These are phyloP conservation scores for Psilocybe cubensis DNA, from an alignment of 768 basidiomycete genomes.

Conservation along the genomic window DNA sequence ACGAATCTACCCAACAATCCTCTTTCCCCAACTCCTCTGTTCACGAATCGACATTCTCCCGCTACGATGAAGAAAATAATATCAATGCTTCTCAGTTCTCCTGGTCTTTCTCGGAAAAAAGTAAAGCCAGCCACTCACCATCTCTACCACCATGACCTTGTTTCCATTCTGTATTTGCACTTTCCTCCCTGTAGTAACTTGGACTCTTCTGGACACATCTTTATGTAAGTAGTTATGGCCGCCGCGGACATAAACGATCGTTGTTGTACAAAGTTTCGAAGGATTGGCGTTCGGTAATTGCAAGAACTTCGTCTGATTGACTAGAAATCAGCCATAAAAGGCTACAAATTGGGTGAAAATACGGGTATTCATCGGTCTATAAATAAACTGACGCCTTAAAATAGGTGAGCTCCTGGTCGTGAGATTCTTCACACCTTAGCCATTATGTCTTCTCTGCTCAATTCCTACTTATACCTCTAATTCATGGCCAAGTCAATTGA, in stretches of 20 bases:
- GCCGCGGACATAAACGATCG: background rate
- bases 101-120: constrained; percentile 5
- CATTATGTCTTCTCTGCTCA: background rate
- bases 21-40: background rate
- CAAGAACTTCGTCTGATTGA: background rate
- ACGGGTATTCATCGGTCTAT: background rate
- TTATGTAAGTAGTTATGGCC: background rate
- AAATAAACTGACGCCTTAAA: background rate
- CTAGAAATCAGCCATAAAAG: too few relatives aligned
- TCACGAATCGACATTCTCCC: background rate
- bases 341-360: background rate
- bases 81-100: background rate
- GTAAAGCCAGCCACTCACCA: background rate
- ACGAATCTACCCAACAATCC: background rate
- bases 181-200: background rate
- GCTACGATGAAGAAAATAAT: background rate
- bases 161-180: background rate
- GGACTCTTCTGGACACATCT: background rate
- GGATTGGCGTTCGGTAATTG: background rate
- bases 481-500: background rate
- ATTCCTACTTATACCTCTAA: background rate
- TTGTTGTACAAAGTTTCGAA: background rate
- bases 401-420: background rate
- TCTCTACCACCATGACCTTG: background rate
- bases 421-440: background rate